Evolutionary conservation across 108 stramenopile species (phyloP).

Genomic region (Mediolabrus comicus): DNA sequence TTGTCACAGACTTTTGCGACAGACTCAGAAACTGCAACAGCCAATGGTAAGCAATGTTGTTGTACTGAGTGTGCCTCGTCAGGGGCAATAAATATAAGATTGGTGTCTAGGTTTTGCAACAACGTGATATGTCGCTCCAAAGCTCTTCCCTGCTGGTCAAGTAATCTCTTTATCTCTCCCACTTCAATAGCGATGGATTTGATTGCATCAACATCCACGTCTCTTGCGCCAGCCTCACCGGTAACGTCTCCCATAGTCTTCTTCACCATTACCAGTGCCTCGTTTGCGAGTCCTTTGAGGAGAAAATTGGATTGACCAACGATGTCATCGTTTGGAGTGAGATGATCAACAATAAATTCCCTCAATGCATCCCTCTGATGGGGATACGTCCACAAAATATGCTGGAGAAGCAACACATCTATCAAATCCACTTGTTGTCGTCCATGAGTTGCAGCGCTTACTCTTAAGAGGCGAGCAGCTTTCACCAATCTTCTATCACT

Average conservation of each 20-base stretch:
- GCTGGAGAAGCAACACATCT: slow-evolving; percentile 63
- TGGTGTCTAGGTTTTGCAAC: slow-evolving; percentile 17
- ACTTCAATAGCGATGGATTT: slow-evolving; percentile 41
- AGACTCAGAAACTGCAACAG: slow-evolving; percentile 17
- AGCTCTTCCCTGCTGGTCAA: slow-evolving; percentile 27
- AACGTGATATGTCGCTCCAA: slow-evolving; percentile 55
- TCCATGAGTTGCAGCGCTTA: slow-evolving; percentile 67
- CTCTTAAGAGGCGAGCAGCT: slow-evolving; percentile 53
- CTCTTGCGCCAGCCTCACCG: slow-evolving; percentile 52
- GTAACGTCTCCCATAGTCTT: slow-evolving; percentile 66
- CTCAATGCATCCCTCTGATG: slow-evolving; percentile 47
- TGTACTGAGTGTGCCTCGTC: slow-evolving; percentile 53
- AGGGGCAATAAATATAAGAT: slow-evolving; percentile 53
- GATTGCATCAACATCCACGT: slow-evolving; percentile 48
- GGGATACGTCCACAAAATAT: slow-evolving; percentile 64
- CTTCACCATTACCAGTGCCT: slow-evolving; percentile 44
- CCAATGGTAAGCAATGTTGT: slow-evolving; percentile 60
- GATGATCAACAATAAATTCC: slow-evolving; percentile 66
- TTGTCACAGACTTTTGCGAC: slow-evolving; percentile 28
- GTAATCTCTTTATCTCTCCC: slow-evolving; percentile 28
- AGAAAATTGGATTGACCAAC: slow-evolving; percentile 51
- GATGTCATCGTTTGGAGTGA: slow-evolving; percentile 48
- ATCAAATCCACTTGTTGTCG: slow-evolving; percentile 55
- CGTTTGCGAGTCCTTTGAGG: slow-evolving; percentile 52
- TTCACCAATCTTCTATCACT: slow-evolving; percentile 73